Conservation (phyloP, 2,329 filamentous ascomycete species). For the Cordyceps sp. region DNA sequence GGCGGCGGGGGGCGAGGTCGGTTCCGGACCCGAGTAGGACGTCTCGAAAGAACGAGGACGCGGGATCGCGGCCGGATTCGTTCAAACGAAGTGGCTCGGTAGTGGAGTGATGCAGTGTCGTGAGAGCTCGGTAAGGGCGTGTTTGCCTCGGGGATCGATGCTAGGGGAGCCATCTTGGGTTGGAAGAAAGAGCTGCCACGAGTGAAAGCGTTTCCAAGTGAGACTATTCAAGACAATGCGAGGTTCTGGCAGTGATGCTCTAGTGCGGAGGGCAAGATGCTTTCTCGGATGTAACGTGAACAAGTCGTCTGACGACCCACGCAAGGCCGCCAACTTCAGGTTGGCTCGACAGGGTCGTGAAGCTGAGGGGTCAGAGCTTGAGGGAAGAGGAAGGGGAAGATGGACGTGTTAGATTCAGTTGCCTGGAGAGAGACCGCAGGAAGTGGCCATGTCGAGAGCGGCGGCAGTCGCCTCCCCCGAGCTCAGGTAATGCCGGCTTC, state of each 20-base stretch:
- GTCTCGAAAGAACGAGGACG: conserved; percentile 10
- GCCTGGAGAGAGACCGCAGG: not conserved
- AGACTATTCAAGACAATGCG: conserved; percentile 9
- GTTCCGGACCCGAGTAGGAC: conserved; percentile 8
- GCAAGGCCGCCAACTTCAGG: too few relatives aligned
- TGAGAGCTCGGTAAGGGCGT: conserved; percentile 6
- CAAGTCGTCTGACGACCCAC: too few relatives aligned
- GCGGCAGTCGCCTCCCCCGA: not conserved
- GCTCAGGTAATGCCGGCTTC: conserved; percentile 2
- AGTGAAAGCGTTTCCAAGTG: conserved; percentile 5
- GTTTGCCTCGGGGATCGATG: conserved; percentile 11
- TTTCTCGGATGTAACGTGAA: too few relatives aligned
- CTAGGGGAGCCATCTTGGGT: conserved; percentile 11
- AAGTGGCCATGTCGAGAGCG: not conserved
- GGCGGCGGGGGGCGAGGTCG: conserved; percentile 3
- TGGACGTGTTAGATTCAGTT: not conserved
- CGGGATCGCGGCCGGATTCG: conserved; percentile 10
- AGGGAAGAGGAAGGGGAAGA: too few relatives aligned
- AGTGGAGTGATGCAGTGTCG: conserved; percentile 3
- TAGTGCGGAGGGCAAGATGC: too few relatives aligned
- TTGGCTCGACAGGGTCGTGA: too few relatives aligned
- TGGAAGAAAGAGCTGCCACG: not conserved
- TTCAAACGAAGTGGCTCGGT: conserved; percentile 5
- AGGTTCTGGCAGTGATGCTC: not conserved
- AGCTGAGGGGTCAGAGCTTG: too few relatives aligned